A percentile compares a stretch with the other conserved stretches of the same genome.
Evolutionary conservation across 805 yeast species (phyloP).

Genomic region (Wickerhamiella alocasiicola): DNA sequence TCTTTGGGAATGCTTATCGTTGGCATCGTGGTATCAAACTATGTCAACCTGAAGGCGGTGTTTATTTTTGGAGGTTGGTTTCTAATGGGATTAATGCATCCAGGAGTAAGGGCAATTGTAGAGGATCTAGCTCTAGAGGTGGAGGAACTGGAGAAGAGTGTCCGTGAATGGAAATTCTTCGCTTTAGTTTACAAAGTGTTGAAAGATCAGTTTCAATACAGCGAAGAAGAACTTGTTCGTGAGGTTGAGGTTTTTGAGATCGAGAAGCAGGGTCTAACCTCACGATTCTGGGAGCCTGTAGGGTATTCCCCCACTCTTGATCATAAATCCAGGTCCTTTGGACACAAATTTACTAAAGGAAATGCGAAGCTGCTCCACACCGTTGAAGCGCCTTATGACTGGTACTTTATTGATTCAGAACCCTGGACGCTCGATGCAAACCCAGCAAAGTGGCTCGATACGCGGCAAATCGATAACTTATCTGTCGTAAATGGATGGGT

Average conservation of each 20-base stretch:
- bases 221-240: constrained; percentile 53
- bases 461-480: constrained; percentile 30
- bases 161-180: background rate
- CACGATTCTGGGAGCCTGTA: constrained; percentile 47
- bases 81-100: constrained; percentile 44
- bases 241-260: constrained; percentile 70
- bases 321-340: constrained; percentile 40
- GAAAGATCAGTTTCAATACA: constrained; percentile 39
- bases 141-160: constrained; percentile 8
- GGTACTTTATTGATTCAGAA: constrained; percentile 53
- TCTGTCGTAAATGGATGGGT: constrained; percentile 29
- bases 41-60: constrained; percentile 47
- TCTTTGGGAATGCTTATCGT: constrained; percentile 27
- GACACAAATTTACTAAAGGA: constrained; percentile 36
- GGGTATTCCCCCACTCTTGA: constrained; percentile 40
- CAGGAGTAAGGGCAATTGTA: constrained; percentile 25
- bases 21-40: constrained; percentile 26
- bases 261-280: constrained; percentile 49
- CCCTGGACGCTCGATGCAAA: constrained; percentile 54
- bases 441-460: constrained; percentile 40
- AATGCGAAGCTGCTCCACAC: constrained; percentile 46
- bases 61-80: constrained; percentile 51
- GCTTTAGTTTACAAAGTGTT: constrained; percentile 19
- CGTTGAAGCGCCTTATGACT: constrained; percentile 54
- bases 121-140: constrained; percentile 4